Percentiles rank a stretch among this genome's conserved stretches.
These are phyloP conservation scores for Suzukiozyma palmioleophila DNA, from an alignment of 1,139 yeast genomes.

Conservation along the genomic window DNA sequence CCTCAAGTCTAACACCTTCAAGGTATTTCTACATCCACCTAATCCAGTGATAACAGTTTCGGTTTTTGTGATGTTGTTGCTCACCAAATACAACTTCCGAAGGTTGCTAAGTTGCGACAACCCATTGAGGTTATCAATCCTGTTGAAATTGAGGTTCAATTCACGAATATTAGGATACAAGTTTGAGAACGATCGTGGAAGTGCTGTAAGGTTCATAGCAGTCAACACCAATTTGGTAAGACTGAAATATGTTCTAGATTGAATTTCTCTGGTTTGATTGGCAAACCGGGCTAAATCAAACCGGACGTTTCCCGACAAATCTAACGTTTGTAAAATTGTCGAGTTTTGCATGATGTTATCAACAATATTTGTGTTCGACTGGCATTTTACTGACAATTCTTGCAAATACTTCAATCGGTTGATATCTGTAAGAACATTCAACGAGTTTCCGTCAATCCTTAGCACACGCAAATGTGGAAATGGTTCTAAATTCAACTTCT, in stretches of 20 bases:
- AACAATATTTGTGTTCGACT: slow-evolving; percentile 17
- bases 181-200: slow-evolving; percentile 33
- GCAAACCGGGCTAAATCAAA: slow-evolving; percentile 5
- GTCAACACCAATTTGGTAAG: slow-evolving; percentile 38
- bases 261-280: slow-evolving; percentile 1
- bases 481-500: slow-evolving; percentile 23
- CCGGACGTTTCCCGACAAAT: slow-evolving; percentile 35
- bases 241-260: slow-evolving; percentile 26
- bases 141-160: slow-evolving; percentile 49
- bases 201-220: slow-evolving; percentile 35
- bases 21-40: slow-evolving; percentile 24
- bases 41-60: slow-evolving; percentile 31
- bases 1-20: slow-evolving; percentile 44
- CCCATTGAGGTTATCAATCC: slow-evolving; percentile 25
- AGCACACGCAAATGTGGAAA: slow-evolving; percentile 41
- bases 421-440: slow-evolving; percentile 23
- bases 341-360: slow-evolving; percentile 15
- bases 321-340: slow-evolving; percentile 24
- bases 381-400: slow-evolving; percentile 41
- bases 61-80: slow-evolving; percentile 38
- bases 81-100: slow-evolving; percentile 39
- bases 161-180: slow-evolving; percentile 46
- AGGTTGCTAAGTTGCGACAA: slow-evolving; percentile 29
- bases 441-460: slow-evolving; percentile 42
- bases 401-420: slow-evolving; percentile 33